These are phyloP conservation scores for Diaporthe citrichinensis DNA, from an alignment of 2,329 filamentous ascomycete genomes.

Conservation along the genomic window DNA sequence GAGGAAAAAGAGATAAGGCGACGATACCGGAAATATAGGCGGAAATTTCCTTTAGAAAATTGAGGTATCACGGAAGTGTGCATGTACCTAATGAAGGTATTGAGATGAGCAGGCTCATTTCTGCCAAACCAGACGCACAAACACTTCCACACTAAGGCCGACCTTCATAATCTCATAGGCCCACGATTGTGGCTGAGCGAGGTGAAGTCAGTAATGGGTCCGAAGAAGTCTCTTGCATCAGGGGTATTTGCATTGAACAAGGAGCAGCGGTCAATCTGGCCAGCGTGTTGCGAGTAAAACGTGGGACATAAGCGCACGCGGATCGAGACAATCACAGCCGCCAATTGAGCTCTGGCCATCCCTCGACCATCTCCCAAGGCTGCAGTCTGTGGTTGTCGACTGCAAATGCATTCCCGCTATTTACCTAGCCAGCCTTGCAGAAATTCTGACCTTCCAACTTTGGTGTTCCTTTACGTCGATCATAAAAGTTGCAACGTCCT, in stretches of 20 bases:
- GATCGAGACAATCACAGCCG: neutral
- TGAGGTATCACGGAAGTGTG: neutral
- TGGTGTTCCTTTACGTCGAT: too few relatives aligned
- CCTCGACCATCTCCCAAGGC: neutral
- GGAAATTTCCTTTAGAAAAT: neutral
- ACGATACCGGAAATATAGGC: neutral
- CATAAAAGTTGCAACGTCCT: too few relatives aligned
- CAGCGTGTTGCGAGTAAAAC: neutral
- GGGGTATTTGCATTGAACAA: neutral
- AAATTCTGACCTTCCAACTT: too few relatives aligned
- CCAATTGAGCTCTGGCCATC: neutral
- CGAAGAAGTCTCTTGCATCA: neutral
- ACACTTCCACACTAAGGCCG: neutral
- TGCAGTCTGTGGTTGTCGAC: too few relatives aligned
- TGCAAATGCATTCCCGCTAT: neutral
- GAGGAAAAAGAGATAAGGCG: neutral
- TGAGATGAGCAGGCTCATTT: neutral
- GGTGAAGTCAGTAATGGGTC: neutral
- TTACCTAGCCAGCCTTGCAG: neutral
- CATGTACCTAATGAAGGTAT: neutral
- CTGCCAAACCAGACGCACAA: neutral
- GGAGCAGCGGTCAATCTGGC: neutral
- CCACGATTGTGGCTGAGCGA: constrained; percentile 23
- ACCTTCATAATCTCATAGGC: constrained; percentile 15
- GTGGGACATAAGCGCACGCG: neutral